These are phyloP conservation scores for Candida taoyuanica DNA, from an alignment of 805 yeast genomes.

Conservation along the genomic window DNA sequence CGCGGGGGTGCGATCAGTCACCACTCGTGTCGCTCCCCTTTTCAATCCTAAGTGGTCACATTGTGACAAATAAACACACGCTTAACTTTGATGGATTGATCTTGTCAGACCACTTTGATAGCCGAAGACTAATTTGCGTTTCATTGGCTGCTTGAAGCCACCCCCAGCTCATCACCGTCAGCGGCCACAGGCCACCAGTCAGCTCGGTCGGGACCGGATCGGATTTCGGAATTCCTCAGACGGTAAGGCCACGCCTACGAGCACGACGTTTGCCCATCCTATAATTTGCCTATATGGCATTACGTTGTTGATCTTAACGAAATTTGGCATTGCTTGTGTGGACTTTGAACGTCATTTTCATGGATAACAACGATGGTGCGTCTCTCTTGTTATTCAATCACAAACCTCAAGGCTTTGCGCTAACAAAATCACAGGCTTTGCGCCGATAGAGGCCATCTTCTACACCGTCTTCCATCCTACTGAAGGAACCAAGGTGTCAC, in stretches of 20 bases:
- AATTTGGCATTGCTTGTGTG: too few species aligned
- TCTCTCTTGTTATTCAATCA: too few species aligned
- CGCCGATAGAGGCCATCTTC: conserved; percentile 83
- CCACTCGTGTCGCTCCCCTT: too few species aligned
- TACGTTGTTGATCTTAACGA: too few species aligned
- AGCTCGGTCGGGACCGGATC: background rate
- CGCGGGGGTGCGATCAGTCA: background rate
- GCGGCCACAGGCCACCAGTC: too few species aligned
- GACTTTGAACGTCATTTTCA: too few species aligned
- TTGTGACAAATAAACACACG: too few species aligned
- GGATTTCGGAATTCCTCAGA: background rate
- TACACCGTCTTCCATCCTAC: conserved; percentile 93
- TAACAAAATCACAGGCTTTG: conserved; percentile 50
- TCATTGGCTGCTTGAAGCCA: background rate
- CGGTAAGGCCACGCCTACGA: conserved; percentile 2
- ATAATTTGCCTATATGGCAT: too few species aligned
- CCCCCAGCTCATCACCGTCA: background rate
- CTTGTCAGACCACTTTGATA: too few species aligned
- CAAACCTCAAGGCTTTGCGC: background rate
- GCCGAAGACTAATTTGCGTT: too few species aligned
- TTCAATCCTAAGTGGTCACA: too few species aligned
- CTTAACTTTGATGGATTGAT: too few species aligned
- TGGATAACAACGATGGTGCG: conserved; percentile 1
- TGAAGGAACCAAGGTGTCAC: conserved; percentile 87
- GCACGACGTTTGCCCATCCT: background rate